Evolutionary conservation across 306 rosid genomes (phyloP), one percentile per base, ranked within the genome.

Genomic region (Corylus avellana): DNA sequence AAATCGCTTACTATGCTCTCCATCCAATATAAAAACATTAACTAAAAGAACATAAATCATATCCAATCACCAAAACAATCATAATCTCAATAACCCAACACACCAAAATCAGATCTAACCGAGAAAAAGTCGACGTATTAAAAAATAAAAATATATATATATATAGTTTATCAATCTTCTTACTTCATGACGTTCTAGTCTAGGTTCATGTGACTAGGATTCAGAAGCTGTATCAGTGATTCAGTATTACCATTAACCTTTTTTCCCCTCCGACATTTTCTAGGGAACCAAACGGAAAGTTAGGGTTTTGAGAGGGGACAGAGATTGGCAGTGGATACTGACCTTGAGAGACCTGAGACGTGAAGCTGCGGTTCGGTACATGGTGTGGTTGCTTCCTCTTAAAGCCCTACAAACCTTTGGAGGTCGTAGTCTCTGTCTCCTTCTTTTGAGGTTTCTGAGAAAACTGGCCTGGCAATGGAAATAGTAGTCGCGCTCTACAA

Each of bases 281-380:
- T 7, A 1, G 49, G 25, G 18, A 75, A 64, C 72, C 18, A 73
- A 78, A 20, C 3, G 37, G 16, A 67, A 71, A 35, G 54, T 71
- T 58, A 62, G 74, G 81, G 72, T 50, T 74, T 47, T 1, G 22
- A 16, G 2, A 42, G n/a, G 74, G 22, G 54, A 27, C 72, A 8
- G 8, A 67, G 68, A 58, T 29, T 59, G 66, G 32, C 10, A 25
- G 66, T 4, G 1, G 57, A 32, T 20, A 75, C 80, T 78, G 82
- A 94, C 98, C 98, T 90, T 94, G 86, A 92, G 94, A 76, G 91
- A 81, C 73, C 84, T 53, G 78, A 87, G 84, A 27, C 95, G 88
- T 18, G 90, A 90, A 83, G 92, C 89, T n/a, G 93, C 88, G 58
- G 86, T 82, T 85, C 90, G 87, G 76, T 86, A 87, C 98, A 94